Evolutionary conservation across 108 stramenopile genomes (phyloP).

Genomic region (Aurantiochytrium sp.): DNA sequence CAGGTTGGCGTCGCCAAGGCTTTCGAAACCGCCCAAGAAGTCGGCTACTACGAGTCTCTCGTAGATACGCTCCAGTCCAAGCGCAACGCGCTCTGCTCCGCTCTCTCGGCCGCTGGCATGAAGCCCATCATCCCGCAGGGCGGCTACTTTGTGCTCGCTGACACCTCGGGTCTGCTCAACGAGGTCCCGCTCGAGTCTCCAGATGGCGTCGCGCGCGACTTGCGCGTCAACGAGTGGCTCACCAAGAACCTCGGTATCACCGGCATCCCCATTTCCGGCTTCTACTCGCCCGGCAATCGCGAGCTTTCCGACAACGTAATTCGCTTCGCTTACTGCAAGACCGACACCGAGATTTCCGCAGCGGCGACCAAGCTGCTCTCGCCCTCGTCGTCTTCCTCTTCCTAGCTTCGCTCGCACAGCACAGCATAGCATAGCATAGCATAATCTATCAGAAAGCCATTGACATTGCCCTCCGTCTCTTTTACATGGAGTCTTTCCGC

Average conservation of each 20-base stretch:
- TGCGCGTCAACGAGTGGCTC: conserved; percentile 69
- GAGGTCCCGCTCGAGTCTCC: conserved; percentile 48
- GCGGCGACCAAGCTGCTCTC: conserved; percentile 44
- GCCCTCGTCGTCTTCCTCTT: not conserved
- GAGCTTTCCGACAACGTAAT: conserved; percentile 73
- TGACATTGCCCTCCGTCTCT: too few species aligned
- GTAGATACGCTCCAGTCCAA: conserved; percentile 71
- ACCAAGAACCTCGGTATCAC: conserved; percentile 78
- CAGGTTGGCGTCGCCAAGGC: conserved; percentile 93
- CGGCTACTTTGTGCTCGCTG: conserved; percentile 91
- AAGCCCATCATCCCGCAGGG: conserved; percentile 71
- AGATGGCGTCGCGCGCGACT: conserved; percentile 41
- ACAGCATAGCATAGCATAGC: too few species aligned
- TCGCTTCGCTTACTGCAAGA: conserved; percentile 95
- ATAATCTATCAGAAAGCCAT: too few species aligned
- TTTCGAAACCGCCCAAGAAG: conserved; percentile 79
- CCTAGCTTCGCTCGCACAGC: not conserved
- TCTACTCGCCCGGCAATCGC: conserved; percentile 65
- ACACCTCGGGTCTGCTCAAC: conserved; percentile 60
- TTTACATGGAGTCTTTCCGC: too few species aligned
- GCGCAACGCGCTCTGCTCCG: conserved; percentile 68
- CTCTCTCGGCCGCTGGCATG: conserved; percentile 67
- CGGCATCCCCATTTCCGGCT: conserved; percentile 90
- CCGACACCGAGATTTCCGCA: conserved; percentile 77
- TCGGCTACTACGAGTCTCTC: conserved; percentile 66